These are phyloP conservation scores for Takashimella tepidaria DNA, from an alignment of 1,284 basidiomycete species.

Conservation along the genomic window DNA sequence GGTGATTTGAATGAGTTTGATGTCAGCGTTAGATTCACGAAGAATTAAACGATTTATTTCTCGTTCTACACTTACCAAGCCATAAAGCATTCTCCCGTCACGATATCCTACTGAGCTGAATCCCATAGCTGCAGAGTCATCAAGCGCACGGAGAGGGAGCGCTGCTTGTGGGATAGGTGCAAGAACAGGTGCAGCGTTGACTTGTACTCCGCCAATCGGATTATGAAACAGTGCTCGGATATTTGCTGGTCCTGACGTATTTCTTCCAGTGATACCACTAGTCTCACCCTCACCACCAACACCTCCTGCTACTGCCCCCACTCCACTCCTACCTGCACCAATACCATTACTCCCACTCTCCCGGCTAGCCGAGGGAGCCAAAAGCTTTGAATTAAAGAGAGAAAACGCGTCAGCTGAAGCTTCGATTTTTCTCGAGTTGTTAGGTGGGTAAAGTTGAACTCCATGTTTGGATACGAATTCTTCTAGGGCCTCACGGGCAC, in stretches of 20 bases:
- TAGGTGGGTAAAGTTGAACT: constrained; percentile 48
- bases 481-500: constrained; percentile 86
- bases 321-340: neutral
- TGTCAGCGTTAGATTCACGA: too few species aligned
- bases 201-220: neutral
- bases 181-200: neutral
- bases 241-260: constrained; percentile 85
- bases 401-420: constrained; percentile 93
- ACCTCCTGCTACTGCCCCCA: neutral
- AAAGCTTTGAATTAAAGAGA: constrained; percentile 91
- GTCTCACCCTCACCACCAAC: neutral
- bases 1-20: too few species aligned
- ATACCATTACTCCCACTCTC: neutral
- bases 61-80: neutral
- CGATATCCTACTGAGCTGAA: neutral
- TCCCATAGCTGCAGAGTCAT: neutral
- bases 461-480: constrained; percentile 83
- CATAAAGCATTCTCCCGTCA: neutral
- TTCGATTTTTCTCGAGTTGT: constrained; percentile 57
- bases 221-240: constrained; percentile 86
- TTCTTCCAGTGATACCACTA: too few species aligned
- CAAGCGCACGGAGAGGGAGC: neutral
- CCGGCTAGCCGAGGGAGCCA: constrained; percentile 65
- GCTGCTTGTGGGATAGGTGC: neutral
- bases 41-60: too few species aligned